Conservation (phyloP, 2,329 filamentous ascomycete genomes). For the Aspergillus luchuensis region DNA sequence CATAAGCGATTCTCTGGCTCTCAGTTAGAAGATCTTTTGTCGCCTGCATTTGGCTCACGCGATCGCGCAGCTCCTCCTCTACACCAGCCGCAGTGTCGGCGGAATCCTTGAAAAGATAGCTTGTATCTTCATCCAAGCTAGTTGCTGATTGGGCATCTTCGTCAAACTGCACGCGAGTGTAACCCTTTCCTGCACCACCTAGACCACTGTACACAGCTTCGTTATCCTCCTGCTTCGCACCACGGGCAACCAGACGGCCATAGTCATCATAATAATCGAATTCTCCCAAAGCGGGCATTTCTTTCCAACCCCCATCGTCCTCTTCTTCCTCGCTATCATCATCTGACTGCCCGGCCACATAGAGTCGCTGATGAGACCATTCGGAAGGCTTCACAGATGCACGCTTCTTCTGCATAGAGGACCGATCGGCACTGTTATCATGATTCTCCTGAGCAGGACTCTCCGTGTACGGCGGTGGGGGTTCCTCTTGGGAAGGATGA, state of each 20-base stretch:
- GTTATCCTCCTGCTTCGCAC: constrained; percentile 65
- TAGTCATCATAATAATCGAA: constrained; percentile 97
- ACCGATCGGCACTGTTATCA: constrained; percentile 14
- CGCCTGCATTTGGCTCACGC: constrained; percentile 86
- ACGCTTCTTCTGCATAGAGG: constrained; percentile 25
- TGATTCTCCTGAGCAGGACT: constrained; percentile 10
- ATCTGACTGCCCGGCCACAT: constrained; percentile 49
- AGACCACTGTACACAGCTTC: constrained; percentile 74
- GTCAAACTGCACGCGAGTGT: constrained; percentile 91
- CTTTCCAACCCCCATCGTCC: constrained; percentile 76
- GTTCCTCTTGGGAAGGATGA: constrained; percentile 9
- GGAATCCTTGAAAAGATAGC: constrained; percentile 85
- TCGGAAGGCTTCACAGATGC: constrained; percentile 62
- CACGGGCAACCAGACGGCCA: constrained; percentile 80
- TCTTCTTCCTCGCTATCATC: constrained; percentile 55
- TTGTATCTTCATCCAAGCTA: constrained; percentile 95
- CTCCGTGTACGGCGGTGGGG: constrained; percentile 22
- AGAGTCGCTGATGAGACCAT: constrained; percentile 85
- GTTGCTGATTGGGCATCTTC: constrained; percentile 93
- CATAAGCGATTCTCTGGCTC: constrained; percentile 93
- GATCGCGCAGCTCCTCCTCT: constrained; percentile 79
- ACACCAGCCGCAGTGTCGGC: constrained; percentile 63
- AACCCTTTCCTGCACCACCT: constrained; percentile 89
- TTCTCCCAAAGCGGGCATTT: constrained; percentile 88
- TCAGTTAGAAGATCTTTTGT: constrained; percentile 95